Evolutionary conservation across 1,284 basidiomycete genomes (phyloP), one percentile per base, ranked within the genome.

Genomic region (Wallemia ichthyophaga): DNA sequence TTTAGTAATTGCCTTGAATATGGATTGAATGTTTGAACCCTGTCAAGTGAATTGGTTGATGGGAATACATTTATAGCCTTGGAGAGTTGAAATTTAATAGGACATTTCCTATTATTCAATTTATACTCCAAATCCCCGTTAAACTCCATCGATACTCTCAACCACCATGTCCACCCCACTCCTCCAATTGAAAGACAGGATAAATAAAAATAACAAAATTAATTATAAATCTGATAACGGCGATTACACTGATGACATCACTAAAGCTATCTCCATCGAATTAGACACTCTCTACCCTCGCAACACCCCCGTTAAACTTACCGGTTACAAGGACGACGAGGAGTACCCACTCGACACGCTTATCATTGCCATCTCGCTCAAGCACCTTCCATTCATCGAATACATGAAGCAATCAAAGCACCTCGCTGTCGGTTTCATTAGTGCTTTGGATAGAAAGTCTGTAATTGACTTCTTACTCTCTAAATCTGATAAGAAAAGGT

Each of bases 351-450:
- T 48, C 3, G 37, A 48, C n/a, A 48, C n/a, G 7, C n/a, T 48
- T 5, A 21, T 48, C n/a, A 48, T 5, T 5, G 11, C n/a, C 11
- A 17, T 21, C 9, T 5, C 7, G 11, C 74, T 83, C 37, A 74
- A 78, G 57, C 82, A 85, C 66, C 76, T 77, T 0, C 73, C 78
- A 1, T 78, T 80, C 31, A 82, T 81, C 25, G 85, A 89, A 64
- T 94, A 92, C 69, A 80, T 91, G 76, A 81, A 81, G 68, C 80
- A 83, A 64, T 80, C 80, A 1, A 75, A 85, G 62, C 80, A 83
- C 64, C 76, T 74, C 59, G 82, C 82, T 1, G 70, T 86, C 75
- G 78, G 67, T 3, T 85, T 86, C 67, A 84, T 92, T 54, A 81
- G 83, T 65, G 79, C 86, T 48, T 85, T 85, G 1, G 87, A 91